A percentile compares a stretch with the other conserved stretches of the same genome.
These are phyloP conservation scores for Clitoria ternatea DNA, from an alignment of 306 rosid genomes.

Conservation along the genomic window DNA sequence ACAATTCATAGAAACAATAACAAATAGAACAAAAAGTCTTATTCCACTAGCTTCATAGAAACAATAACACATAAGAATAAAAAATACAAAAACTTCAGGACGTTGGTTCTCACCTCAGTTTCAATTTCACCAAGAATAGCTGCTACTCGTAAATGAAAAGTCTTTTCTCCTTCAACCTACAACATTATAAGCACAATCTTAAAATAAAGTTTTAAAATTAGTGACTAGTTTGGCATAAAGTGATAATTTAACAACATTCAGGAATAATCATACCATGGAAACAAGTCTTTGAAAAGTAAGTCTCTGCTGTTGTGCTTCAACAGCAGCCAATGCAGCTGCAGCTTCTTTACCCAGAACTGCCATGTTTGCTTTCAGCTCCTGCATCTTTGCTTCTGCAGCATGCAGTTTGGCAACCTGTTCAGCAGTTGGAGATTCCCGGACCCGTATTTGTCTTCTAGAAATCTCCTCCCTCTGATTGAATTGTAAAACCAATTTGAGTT, in stretches of 20 bases:
- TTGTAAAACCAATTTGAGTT: conserved; percentile 30
- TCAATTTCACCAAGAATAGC: conserved; percentile 91
- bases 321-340: conserved; percentile 88
- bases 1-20: conserved; percentile 18
- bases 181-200: conserved; percentile 20
- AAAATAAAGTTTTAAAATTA: conserved; percentile 20
- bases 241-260: conserved; percentile 13
- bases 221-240: conserved; percentile 1
- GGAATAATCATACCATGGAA: conserved; percentile 65
- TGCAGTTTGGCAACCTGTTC: conserved; percentile 89
- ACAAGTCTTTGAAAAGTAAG: conserved; percentile 98
- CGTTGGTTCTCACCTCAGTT: conserved; percentile 73
- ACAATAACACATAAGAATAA: background rate
- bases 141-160: conserved; percentile 79
- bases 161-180: conserved; percentile 94
- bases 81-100: background rate
- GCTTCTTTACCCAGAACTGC: conserved; percentile 96
- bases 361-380: conserved; percentile 88
- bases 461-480: conserved; percentile 65
- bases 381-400: conserved; percentile 86
- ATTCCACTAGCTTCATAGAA: too few species aligned
- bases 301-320: conserved; percentile 91
- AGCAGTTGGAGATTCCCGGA: conserved; percentile 66
- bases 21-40: background rate
- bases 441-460: conserved; percentile 73